Evolutionary conservation across 805 yeast genomes (phyloP).

Genomic region (Yarrowia sp.): DNA sequence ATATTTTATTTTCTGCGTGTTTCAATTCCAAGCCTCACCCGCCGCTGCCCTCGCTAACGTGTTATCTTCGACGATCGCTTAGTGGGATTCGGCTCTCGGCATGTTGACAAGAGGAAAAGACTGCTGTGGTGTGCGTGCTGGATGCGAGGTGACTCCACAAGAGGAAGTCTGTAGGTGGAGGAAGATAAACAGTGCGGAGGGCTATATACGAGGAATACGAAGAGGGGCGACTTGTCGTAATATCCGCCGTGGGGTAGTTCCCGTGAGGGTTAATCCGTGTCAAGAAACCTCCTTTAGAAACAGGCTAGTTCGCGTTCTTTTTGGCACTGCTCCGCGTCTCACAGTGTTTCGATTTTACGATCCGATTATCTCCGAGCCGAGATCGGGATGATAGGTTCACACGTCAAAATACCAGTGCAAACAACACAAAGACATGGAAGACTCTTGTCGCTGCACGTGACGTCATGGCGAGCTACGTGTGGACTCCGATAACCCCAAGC

Average conservation of each 20-base stretch:
- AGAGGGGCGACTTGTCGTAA: neutral
- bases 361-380: slow-evolving; percentile 14
- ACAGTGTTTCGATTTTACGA: neutral
- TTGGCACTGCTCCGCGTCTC: slow-evolving; percentile 9
- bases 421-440: neutral
- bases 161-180: slow-evolving; percentile 20
- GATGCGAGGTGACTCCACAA: slow-evolving; percentile 36
- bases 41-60: neutral
- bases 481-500: neutral
- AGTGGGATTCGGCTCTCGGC: slow-evolving; percentile 28
- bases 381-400: neutral
- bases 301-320: neutral
- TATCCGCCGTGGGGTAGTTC: neutral
- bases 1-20: neutral
- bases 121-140: slow-evolving; percentile 2
- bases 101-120: neutral
- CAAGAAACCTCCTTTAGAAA: neutral
- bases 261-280: neutral
- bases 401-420: neutral
- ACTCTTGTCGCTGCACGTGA: neutral
- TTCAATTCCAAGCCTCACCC: neutral
- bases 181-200: slow-evolving; percentile 4
- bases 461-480: neutral
- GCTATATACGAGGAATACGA: slow-evolving; percentile 22
- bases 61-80: slow-evolving; percentile 16